Percentiles rank a stretch among this genome's conserved stretches.
Conservation (phyloP, 108 stramenopile species). For the Nannochloropsis oceanica region DNA sequence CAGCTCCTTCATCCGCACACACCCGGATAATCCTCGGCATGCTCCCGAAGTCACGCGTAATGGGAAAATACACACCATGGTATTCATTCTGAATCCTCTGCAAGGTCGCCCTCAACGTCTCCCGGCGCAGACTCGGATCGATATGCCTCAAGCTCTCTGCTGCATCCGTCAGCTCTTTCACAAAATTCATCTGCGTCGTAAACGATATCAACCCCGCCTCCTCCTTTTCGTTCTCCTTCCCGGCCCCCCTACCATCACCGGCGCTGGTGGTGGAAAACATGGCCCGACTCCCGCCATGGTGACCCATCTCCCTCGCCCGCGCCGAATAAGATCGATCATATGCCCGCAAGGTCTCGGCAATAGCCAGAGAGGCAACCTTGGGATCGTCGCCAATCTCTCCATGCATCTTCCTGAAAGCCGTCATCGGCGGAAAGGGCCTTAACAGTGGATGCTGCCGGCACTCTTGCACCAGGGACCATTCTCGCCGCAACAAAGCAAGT, state of each 20-base stretch:
- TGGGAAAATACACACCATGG: background rate
- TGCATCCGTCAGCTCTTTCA: background rate
- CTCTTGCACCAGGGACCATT: background rate
- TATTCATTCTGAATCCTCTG: background rate
- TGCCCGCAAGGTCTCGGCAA: background rate
- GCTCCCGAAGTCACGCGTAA: background rate
- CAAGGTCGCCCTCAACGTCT: background rate
- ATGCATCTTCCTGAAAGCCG: background rate
- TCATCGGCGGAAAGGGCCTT: background rate
- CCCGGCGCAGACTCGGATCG: background rate
- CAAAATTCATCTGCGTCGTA: background rate
- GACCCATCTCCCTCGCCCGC: background rate
- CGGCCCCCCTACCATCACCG: background rate
- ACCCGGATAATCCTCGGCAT: background rate
- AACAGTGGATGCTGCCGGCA: background rate
- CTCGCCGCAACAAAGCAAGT: background rate
- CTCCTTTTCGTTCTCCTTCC: background rate
- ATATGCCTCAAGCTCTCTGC: background rate
- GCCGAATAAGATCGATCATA: background rate
- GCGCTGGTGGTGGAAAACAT: no score
- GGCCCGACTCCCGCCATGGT: background rate
- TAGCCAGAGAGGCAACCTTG: background rate
- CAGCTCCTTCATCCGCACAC: background rate
- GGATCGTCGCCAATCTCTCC: background rate
- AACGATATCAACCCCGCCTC: background rate